Conservation (phyloP, 2,329 filamentous ascomycete species). For the Paecilomyces fulvus region DNA sequence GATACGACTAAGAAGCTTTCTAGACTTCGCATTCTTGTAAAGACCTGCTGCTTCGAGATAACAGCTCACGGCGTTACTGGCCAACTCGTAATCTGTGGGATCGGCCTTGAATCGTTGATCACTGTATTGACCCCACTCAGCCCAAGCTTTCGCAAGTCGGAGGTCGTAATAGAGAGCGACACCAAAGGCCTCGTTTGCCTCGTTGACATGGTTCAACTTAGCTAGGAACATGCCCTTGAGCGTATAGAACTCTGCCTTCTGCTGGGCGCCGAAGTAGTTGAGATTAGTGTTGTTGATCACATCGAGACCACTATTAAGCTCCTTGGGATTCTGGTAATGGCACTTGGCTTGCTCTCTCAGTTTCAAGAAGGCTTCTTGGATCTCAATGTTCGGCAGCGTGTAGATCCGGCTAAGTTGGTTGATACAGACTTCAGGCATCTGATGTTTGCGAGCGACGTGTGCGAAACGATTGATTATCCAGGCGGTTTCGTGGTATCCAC, state of each 20-base stretch:
- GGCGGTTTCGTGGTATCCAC: constrained; percentile 95
- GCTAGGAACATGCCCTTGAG: constrained; percentile 99
- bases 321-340: constrained; percentile 91
- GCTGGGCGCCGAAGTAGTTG: constrained; percentile 91
- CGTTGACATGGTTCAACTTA: constrained; percentile 80
- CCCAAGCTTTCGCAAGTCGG: constrained; percentile 92
- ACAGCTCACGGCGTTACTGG: constrained; percentile 86
- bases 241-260: constrained; percentile 98
- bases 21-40: constrained; percentile 94
- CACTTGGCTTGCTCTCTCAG: constrained; percentile 97
- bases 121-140: constrained; percentile 98
- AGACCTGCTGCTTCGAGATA: constrained; percentile 93
- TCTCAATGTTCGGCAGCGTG: constrained; percentile 97
- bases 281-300: constrained; percentile 99
- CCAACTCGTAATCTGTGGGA: constrained; percentile 69
- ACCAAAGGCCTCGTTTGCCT: constrained; percentile 89
- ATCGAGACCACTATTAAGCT: constrained; percentile 85
- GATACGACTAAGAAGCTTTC: constrained; percentile 86
- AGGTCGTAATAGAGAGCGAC: constrained; percentile 95
- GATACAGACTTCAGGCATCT: constrained; percentile 93
- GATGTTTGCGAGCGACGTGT: constrained; percentile 94
- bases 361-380: constrained; percentile 97
- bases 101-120: constrained; percentile 93
- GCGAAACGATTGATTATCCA: constrained; percentile 99
- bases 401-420: constrained; percentile 96